Percentiles rank a stretch among this genome's conserved stretches.
Conservation (phyloP, 441 rosid species). For the Croton setiger region DNA sequence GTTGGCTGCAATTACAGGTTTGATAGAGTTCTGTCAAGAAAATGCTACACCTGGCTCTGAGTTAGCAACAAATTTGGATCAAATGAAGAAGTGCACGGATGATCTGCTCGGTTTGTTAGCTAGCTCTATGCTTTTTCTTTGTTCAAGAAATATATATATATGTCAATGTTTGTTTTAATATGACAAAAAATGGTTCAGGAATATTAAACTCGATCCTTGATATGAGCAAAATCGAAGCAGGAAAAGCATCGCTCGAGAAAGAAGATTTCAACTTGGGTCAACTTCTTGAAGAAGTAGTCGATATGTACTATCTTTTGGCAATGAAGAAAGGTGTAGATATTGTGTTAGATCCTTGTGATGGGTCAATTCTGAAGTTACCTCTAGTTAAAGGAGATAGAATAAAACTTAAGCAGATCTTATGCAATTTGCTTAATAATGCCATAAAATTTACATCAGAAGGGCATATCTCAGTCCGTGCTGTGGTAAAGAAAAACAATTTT, state of each 20-base stretch:
- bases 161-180: too few relatives aligned
- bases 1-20: constrained; percentile 35
- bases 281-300: constrained; percentile 48
- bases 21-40: constrained; percentile 35
- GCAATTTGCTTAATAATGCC: constrained; percentile 51
- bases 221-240: constrained; percentile 52
- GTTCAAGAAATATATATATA: neutral
- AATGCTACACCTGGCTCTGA: constrained; percentile 27
- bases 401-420: constrained; percentile 47
- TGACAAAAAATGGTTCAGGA: constrained; percentile 26
- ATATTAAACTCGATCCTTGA: constrained; percentile 49
- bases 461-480: constrained; percentile 43
- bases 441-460: constrained; percentile 55
- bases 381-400: constrained; percentile 41
- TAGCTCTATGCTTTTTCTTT: neutral
- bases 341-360: constrained; percentile 51
- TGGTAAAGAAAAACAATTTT: constrained; percentile 34
- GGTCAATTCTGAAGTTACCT: constrained; percentile 33
- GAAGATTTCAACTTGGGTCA: constrained; percentile 54
- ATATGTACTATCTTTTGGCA: constrained; percentile 40
- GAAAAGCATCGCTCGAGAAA: constrained; percentile 42
- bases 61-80: constrained; percentile 34
- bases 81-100: constrained; percentile 33
- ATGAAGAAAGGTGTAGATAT: constrained; percentile 46
- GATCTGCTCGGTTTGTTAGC: constrained; percentile 40